Evolutionary conservation across 176 grass and related monocot species (phyloP).

Genomic region (Cymbopogon citratus): DNA sequence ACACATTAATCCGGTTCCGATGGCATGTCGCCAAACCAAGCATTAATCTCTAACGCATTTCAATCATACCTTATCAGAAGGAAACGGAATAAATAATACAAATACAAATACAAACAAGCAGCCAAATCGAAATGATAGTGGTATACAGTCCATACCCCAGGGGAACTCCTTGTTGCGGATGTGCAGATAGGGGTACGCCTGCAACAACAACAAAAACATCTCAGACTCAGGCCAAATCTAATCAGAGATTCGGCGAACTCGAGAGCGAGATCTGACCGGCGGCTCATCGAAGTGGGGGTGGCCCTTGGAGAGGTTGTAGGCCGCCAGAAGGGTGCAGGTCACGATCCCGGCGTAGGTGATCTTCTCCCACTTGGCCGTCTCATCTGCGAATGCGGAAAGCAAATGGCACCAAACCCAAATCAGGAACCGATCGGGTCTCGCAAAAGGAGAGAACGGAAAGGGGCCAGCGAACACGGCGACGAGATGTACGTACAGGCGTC

Average conservation of each 20-base stretch:
- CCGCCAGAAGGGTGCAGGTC: slow-evolving; percentile 48
- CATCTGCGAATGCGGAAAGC: slow-evolving; percentile 41
- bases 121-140: neutral
- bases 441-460: neutral
- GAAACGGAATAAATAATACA: neutral
- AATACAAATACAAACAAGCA: neutral
- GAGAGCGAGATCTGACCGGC: slow-evolving; percentile 36
- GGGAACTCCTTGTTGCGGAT: slow-evolving; percentile 96
- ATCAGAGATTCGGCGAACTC: neutral
- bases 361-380: slow-evolving; percentile 97
- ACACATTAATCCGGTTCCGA: neutral
- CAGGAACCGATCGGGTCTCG: slow-evolving; percentile 7
- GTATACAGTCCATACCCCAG: slow-evolving; percentile 45
- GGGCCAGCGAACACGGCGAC: neutral
- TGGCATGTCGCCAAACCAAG: neutral
- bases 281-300: slow-evolving; percentile 75
- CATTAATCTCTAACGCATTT: neutral
- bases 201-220: neutral
- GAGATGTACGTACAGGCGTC: slow-evolving; percentile 52
- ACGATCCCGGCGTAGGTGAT: slow-evolving; percentile 72
- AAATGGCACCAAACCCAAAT: neutral
- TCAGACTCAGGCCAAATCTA: slow-evolving; percentile 3
- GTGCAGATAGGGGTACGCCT: slow-evolving; percentile 73
- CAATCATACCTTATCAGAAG: neutral
- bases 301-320: slow-evolving; percentile 79